Evolutionary conservation across 108 stramenopile genomes (phyloP).

Genomic region (Fragilaria crotonensis): DNA sequence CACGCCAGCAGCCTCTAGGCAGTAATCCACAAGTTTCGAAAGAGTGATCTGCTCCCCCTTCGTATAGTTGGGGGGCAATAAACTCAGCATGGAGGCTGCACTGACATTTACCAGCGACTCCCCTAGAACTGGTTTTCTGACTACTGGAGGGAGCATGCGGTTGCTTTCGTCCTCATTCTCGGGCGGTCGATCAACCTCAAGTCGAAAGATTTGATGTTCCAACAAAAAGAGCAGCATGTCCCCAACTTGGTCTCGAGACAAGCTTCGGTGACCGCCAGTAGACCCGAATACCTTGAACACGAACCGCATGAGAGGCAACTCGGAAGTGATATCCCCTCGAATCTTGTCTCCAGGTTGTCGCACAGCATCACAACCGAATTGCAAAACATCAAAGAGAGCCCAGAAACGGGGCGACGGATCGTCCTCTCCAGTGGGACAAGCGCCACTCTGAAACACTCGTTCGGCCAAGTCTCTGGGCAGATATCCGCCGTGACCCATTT

Average conservation of each 20-base stretch:
- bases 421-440: not conserved
- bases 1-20: slow-evolving; percentile 26
- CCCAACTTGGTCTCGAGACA: slow-evolving; percentile 48
- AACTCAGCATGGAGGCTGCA: slow-evolving; percentile 29
- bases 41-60: slow-evolving; percentile 15
- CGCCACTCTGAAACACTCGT: slow-evolving; percentile 44
- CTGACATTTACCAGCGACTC: slow-evolving; percentile 25
- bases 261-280: slow-evolving; percentile 3
- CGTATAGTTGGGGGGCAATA: slow-evolving; percentile 28
- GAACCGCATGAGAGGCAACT: slow-evolving; percentile 26
- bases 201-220: slow-evolving; percentile 60
- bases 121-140: not conserved
- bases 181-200: slow-evolving; percentile 43
- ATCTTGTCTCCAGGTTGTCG: slow-evolving; percentile 3
- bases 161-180: slow-evolving; percentile 9
- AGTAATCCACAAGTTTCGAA: slow-evolving; percentile 31
- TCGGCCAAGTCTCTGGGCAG: slow-evolving; percentile 49
- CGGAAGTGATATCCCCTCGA: slow-evolving; percentile 27
- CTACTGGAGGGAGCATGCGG: not conserved
- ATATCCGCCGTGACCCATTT: slow-evolving; percentile 78
- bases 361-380: slow-evolving; percentile 77
- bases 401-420: slow-evolving; percentile 18
- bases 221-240: slow-evolving; percentile 54
- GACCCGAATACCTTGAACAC: slow-evolving; percentile 26
- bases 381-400: slow-evolving; percentile 67